Evolutionary conservation across 805 yeast species (phyloP).

Genomic region (Cyberlindnera saturnus): DNA sequence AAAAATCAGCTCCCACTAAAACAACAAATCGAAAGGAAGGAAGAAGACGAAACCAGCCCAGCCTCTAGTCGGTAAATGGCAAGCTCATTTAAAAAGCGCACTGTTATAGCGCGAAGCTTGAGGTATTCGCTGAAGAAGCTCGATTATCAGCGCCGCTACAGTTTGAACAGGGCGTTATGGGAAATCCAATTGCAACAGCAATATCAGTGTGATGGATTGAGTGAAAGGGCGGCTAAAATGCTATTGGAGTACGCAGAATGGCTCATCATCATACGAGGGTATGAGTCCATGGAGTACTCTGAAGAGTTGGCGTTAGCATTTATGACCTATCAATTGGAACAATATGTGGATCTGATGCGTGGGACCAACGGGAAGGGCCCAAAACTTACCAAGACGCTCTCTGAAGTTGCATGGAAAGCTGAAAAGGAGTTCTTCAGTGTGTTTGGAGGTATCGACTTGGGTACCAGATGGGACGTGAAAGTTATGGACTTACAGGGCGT

Average conservation of each 20-base stretch:
- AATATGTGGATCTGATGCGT: neutral
- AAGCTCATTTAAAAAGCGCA: neutral
- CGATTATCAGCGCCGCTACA: neutral
- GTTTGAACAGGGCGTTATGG: neutral
- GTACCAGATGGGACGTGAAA: neutral
- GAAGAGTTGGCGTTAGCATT: neutral
- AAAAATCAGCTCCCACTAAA: neutral
- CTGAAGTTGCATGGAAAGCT: neutral
- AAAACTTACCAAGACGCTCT: neutral
- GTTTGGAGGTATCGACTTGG: neutral
- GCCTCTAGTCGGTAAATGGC: neutral
- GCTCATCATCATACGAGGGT: neutral
- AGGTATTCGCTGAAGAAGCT: too few species aligned
- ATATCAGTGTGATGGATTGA: neutral
- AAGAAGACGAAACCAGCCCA: too few species aligned
- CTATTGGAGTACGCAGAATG: slow-evolving; percentile 1
- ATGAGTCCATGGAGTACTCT: neutral
- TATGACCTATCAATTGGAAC: neutral
- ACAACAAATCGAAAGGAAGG: neutral
- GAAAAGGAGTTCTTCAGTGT: neutral
- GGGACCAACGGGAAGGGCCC: neutral
- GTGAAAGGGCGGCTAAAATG: neutral
- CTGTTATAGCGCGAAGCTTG: neutral
- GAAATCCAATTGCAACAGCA: neutral
- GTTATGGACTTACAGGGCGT: too few species aligned